phyloP scores from a whole-genome alignment of 345 rosid species.

The Salix purpurea region DNA sequence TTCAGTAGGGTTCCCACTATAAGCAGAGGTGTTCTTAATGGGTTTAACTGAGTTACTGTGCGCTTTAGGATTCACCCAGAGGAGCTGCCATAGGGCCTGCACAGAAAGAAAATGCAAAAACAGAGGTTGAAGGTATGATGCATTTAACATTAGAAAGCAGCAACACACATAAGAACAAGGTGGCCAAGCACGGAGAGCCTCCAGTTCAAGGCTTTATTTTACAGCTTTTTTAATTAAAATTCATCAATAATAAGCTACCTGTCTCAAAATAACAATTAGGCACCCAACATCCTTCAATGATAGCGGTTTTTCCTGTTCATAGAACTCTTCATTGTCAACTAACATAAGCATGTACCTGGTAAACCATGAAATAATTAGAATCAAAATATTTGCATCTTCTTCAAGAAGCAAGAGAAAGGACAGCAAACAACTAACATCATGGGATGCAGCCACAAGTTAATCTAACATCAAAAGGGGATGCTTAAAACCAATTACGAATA shows the following conservation, averaged over 20 bases:
- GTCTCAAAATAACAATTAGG: constrained; percentile 76
- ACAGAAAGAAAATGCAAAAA: not conserved
- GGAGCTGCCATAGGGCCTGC: constrained; percentile 95
- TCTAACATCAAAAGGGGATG: not conserved
- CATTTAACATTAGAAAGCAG: not conserved
- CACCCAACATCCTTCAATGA: constrained; percentile 69
- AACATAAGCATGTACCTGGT: constrained; percentile 96
- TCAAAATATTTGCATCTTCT: not conserved
- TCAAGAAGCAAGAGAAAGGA: not conserved
- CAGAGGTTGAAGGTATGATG: not conserved
- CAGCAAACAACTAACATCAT: not conserved
- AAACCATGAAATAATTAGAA: constrained; percentile 25
- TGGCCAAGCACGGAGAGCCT: not conserved
- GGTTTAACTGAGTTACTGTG: constrained; percentile 48
- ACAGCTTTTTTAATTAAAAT: not conserved
- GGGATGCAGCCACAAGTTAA: not conserved
- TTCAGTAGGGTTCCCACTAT: constrained; percentile 54
- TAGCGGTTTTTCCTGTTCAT: constrained; percentile 88
- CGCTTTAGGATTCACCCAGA: constrained; percentile 70
- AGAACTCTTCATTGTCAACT: constrained; percentile 95
- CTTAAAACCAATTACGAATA: not conserved
- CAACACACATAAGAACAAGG: not conserved
- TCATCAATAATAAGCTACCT: constrained; percentile 38
- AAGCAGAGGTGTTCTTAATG: constrained; percentile 28
- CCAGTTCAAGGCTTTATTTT: not conserved